A percentile compares a stretch with the other conserved stretches of the same genome.
phyloP scores from a whole-genome alignment of 2,329 filamentous ascomycete species.

The Fusarium papillatum region DNA sequence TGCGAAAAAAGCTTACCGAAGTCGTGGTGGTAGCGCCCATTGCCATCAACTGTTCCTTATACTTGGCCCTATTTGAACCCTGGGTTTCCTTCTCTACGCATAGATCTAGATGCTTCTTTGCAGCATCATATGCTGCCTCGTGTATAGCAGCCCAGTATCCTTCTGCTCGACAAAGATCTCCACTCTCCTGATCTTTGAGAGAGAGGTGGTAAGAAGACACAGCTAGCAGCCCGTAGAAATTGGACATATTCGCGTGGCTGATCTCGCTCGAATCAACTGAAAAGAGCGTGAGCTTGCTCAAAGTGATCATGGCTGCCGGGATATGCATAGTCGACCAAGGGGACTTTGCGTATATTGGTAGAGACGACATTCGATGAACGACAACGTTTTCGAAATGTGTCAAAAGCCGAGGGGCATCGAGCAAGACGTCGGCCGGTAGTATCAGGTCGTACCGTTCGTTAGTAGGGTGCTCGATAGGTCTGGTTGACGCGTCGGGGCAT shows the following conservation, averaged over 20 bases:
- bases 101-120: not conserved
- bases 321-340: not conserved
- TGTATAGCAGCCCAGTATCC: not conserved
- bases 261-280: not conserved
- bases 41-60: not conserved
- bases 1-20: not conserved
- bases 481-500: not conserved
- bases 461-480: not conserved
- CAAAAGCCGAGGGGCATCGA: not conserved
- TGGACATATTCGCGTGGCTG: not conserved
- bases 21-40: not conserved
- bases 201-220: not conserved
- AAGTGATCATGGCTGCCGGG: not conserved
- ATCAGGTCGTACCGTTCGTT: too few relatives aligned
- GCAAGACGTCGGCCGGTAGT: not conserved
- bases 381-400: not conserved
- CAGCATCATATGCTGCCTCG: not conserved
- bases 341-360: not conserved
- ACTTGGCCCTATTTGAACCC: not conserved
- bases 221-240: not conserved
- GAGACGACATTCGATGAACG: not conserved
- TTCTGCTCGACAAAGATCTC: not conserved
- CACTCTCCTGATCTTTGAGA: not conserved
- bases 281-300: not conserved
- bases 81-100: not conserved